phyloP scores from a whole-genome alignment of 2,329 filamentous ascomycete genomes.

The Geosmithia putterillii region DNA sequence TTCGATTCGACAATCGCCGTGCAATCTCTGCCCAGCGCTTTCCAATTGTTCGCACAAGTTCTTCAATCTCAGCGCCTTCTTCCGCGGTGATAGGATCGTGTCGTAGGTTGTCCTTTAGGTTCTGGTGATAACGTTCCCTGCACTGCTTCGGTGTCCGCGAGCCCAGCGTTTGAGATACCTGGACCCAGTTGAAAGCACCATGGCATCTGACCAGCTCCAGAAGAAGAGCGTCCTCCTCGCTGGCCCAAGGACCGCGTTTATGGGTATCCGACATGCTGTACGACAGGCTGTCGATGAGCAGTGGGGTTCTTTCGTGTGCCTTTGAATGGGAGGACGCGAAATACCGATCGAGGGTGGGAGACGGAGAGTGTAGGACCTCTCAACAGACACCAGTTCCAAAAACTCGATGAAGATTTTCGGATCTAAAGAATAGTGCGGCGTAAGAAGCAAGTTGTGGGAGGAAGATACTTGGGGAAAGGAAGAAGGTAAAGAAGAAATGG shows the following conservation, averaged over 20 bases:
- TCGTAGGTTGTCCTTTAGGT: slow-evolving; percentile 66
- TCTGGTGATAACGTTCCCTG: slow-evolving; percentile 87
- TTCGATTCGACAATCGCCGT: slow-evolving; percentile 66
- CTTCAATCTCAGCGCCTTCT: slow-evolving; percentile 63
- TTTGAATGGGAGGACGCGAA: not conserved
- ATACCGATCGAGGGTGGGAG: not conserved
- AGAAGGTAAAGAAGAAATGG: not conserved
- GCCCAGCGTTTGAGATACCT: slow-evolving; percentile 63
- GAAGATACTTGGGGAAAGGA: not conserved
- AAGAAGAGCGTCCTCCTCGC: slow-evolving; percentile 60
- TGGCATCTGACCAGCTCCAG: slow-evolving; percentile 58
- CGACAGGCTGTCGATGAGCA: not conserved
- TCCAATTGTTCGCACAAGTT: slow-evolving; percentile 64
- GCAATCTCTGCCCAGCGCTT: slow-evolving; percentile 93
- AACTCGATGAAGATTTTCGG: not conserved
- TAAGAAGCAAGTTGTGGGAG: not conserved
- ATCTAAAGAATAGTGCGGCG: too few species aligned
- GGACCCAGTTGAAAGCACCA: slow-evolving; percentile 81
- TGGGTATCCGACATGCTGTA: slow-evolving; percentile 4
- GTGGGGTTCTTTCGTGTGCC: too few species aligned
- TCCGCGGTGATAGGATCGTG: slow-evolving; percentile 61
- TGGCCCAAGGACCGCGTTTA: slow-evolving; percentile 69
- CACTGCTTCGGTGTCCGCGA: slow-evolving; percentile 88
- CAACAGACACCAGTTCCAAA: too few species aligned
- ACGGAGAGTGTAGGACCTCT: too few species aligned